Base-by-base conservation (phyloP, 768 basidiomycete species). In the Termitomyces sp. region DNA sequence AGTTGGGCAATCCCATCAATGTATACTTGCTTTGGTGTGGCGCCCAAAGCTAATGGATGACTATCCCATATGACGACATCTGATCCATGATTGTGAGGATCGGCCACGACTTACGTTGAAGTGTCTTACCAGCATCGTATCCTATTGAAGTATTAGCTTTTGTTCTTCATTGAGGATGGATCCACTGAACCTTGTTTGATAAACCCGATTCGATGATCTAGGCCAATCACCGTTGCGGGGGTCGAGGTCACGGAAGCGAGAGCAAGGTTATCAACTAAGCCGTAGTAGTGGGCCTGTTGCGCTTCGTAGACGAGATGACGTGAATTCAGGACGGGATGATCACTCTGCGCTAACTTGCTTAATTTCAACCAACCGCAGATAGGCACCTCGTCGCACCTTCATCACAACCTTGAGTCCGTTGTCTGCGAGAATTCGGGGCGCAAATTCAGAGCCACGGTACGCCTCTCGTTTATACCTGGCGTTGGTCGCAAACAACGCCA, bases 1-100 rank as follows among this genome's bases (percentile, higher is more conserved):
- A 90, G 67, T 66, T 97, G 95, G 2, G 87, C 70, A 51, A 95
- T 87, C 3, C 95, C 95, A 63, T 97, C 95, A 58, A 96, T 90
- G 71, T 85, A 92, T 17, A 94, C 91, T 72, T 95, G 91, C 34
- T 79, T 76, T 5, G 92, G 93, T 0, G 91, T 88, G 14, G 92
- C 90, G 2, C 91, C 90, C 11, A 95, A 72, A 0, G 87, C 81
- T 17, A 96, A 75, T 0, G 94, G 94, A 71, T 95, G 92, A 42
- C 84, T 86, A 61, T 91, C 89, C 88, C 89, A 91, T 1, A 93
- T 73, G 32, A 93, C 85, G 32, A 94, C 56, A 72, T 95, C 90
- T 88, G n/a, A 31, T 2, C 25, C 44, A 37, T 16, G 38, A 31
- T 1, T 34, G 17, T 54, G 38, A 59, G 34, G n/a, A 32, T 56